Evolutionary conservation across 345 rosid genomes (phyloP), one percentile per base, ranked within the genome.

Genomic region (Clausena lansium): DNA sequence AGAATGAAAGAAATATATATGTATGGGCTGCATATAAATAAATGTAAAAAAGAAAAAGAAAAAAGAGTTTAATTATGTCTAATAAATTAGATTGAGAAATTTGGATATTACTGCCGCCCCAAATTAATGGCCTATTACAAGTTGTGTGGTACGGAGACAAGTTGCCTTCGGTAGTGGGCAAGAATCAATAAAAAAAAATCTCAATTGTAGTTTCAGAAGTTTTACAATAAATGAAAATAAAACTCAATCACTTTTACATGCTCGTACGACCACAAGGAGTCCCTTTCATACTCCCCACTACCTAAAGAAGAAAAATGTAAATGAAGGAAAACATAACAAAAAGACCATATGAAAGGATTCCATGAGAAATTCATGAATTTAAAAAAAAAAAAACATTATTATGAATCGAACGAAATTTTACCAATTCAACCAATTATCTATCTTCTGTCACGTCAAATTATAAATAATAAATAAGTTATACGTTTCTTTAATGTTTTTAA

Each of bases 111-210:
- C 17, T 52, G 57, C 22, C 57, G 2, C 7, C 57, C 20, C 58
- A 60, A 45, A 55, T 71, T 20, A 55, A 35, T 33, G 20, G 8
- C 2, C 15, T 24, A n/a, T 57, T 30, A 74, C 60, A 74, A 62
- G 32, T 74, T 74, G 77, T 45, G 60, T 45, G 70, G 69, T 63
- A 22, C 30, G 33, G 60, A 13, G 28, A 63, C 78, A 47, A 75
- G 62, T 64, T 63, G 61, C 32, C 59, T 22, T 61, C 28, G 0
- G 28, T 17, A 27, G 50, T 20, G 19, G 38, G 27, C 39, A 61
- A 33, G 52, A 38, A 19, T 20, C 35, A 28, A 62, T 2, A 60
- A 60, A 25, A 11, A 11, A 27, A 62, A 28, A 61, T 62, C 58
- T 45, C 45, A 25, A 45, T 74, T 68, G 27, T 45, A 10, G 77